Evolutionary conservation across 345 rosid genomes (phyloP).

Genomic region (Eucalyptus cloeziana): DNA sequence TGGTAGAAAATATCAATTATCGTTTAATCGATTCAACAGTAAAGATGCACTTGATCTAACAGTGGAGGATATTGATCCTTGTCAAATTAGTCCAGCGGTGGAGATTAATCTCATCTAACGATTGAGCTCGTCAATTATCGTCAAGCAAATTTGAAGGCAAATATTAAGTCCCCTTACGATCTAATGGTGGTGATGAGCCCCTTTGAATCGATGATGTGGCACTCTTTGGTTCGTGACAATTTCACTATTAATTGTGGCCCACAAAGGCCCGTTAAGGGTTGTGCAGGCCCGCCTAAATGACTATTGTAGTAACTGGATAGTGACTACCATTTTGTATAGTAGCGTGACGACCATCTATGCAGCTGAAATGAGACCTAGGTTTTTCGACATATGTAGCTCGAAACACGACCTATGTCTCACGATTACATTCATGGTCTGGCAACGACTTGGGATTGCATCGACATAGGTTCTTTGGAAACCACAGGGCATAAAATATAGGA

Average conservation of each 20-base stretch:
- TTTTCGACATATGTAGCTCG: neutral
- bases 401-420: neutral
- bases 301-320: neutral
- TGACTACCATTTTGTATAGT: neutral
- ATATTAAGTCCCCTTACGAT: neutral
- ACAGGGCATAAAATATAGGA: neutral
- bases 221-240: neutral
- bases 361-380: neutral
- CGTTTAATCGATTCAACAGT: no score
- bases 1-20: neutral
- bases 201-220: neutral
- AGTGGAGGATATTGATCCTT: rapidly evolving
- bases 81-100: neutral
- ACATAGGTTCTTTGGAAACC: neutral
- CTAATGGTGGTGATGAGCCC: neutral
- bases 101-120: neutral
- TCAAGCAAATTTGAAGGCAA: neutral
- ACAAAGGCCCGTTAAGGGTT: neutral
- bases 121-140: neutral
- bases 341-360: neutral
- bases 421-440: neutral
- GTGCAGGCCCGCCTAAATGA: neutral
- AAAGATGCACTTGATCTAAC: neutral
- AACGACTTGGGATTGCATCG: neutral
- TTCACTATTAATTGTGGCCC: neutral